phyloP scores from a whole-genome alignment of 331 rosid genomes.

The Telfairia occidentalis region DNA sequence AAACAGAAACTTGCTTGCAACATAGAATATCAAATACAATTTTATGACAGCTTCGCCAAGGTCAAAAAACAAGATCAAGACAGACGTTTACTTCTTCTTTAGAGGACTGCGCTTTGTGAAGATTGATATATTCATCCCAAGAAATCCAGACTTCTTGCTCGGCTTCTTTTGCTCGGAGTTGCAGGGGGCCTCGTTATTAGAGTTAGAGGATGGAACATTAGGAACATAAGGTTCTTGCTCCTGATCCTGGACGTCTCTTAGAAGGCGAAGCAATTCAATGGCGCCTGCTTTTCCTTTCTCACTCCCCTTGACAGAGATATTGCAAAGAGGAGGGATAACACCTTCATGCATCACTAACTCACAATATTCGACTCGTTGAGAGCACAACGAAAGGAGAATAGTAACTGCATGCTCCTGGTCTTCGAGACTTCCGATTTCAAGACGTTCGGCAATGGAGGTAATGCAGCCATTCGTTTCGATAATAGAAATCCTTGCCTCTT shows the following conservation, averaged over 20 bases:
- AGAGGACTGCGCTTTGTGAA: conserved; percentile 30
- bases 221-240: conserved; percentile 24
- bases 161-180: conserved; percentile 27
- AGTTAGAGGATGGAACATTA: conserved; percentile 17
- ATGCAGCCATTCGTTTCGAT: conserved; percentile 71
- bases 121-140: conserved; percentile 26
- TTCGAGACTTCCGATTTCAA: conserved; percentile 39
- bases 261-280: conserved; percentile 46
- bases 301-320: conserved; percentile 53
- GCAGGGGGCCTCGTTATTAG: conserved; percentile 11
- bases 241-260: conserved; percentile 29
- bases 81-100: conserved; percentile 19
- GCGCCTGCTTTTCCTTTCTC: conserved; percentile 48
- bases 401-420: conserved; percentile 65
- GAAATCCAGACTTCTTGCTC: conserved; percentile 25
- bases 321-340: conserved; percentile 36
- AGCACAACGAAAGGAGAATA: conserved; percentile 58
- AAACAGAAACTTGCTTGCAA: neutral
- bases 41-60: neutral
- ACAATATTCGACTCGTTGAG: conserved; percentile 48
- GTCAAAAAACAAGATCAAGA: neutral
- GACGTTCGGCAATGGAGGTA: conserved; percentile 41
- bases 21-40: neutral
- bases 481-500: conserved; percentile 43
- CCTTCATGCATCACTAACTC: conserved; percentile 43